phyloP scores from a whole-genome alignment of 2,329 filamentous ascomycete genomes.

The Aschersonia sp. region DNA sequence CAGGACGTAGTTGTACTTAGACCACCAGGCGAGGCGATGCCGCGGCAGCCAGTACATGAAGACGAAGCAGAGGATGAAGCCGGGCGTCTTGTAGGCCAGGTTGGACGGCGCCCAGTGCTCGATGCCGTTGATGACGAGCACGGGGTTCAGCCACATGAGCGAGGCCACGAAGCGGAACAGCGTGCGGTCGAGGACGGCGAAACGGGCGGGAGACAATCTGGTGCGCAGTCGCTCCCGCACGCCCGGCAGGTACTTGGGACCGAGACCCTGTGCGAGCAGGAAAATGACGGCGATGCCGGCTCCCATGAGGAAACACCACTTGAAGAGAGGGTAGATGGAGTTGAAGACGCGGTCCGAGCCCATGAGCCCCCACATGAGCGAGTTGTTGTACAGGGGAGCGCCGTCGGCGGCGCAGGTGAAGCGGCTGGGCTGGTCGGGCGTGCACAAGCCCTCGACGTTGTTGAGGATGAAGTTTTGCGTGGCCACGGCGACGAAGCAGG shows the following conservation, averaged over 20 bases:
- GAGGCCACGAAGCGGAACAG: constrained; percentile 22
- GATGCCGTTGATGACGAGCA: constrained; percentile 24
- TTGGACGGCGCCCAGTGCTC: constrained; percentile 29
- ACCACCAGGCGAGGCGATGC: constrained; percentile 25
- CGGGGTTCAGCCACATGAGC: constrained; percentile 25
- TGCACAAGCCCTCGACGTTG: constrained; percentile 16
- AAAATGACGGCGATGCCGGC: constrained; percentile 20
- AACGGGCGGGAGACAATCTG: constrained; percentile 15
- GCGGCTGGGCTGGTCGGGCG: constrained; percentile 18
- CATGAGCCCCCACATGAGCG: constrained; percentile 31
- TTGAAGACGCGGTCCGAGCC: constrained; percentile 32
- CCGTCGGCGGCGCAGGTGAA: constrained; percentile 34
- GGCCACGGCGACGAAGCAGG: constrained; percentile 30
- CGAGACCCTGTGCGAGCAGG: constrained; percentile 6
- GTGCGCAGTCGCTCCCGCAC: constrained; percentile 15
- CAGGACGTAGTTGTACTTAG: constrained; percentile 31
- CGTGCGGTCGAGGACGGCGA: constrained; percentile 19
- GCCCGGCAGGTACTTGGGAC: constrained; percentile 11
- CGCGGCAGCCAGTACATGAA: constrained; percentile 24
- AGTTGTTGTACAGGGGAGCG: constrained; percentile 25
- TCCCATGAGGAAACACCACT: constrained; percentile 27
- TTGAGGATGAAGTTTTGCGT: constrained; percentile 27
- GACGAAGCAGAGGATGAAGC: constrained; percentile 23
- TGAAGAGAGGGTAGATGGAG: constrained; percentile 23
- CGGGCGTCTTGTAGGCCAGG: constrained; percentile 26